Evolutionary conservation across 345 rosid species (phyloP).

Genomic region (Populus tremula): DNA sequence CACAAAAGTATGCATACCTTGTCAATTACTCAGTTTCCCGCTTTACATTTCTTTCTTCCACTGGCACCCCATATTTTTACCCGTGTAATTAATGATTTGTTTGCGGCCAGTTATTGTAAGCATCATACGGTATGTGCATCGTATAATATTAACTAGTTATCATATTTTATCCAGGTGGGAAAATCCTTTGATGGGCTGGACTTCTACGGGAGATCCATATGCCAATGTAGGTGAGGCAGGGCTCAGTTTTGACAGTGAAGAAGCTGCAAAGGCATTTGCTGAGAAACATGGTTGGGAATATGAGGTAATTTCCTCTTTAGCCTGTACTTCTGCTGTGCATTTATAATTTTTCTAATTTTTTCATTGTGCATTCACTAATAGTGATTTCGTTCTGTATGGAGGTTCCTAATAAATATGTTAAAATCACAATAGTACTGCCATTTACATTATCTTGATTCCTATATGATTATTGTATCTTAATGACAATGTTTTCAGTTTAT

Average conservation of each 20-base stretch:
- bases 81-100: neutral
- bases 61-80: no score
- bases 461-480: neutral
- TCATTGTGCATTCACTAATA: no score
- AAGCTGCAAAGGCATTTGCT: slow-evolving; percentile 79
- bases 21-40: no score
- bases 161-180: slow-evolving; percentile 66
- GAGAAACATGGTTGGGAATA: slow-evolving; percentile 91
- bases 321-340: neutral
- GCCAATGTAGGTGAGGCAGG: slow-evolving; percentile 94
- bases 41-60: neutral
- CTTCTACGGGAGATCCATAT: slow-evolving; percentile 95
- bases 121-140: neutral
- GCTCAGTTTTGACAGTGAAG: slow-evolving; percentile 67
- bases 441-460: neutral
- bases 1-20: slow-evolving; percentile 17
- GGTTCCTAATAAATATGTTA: neutral
- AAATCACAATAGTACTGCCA: neutral
- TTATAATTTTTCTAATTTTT: neutral
- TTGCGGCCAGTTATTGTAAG: neutral
- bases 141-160: neutral
- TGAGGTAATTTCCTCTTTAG: slow-evolving; percentile 39
- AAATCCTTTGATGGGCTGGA: slow-evolving; percentile 99
- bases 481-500: neutral
- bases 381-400: no score